Conservation (phyloP, 2,329 filamentous ascomycete genomes). For the Macrophomina pseudophaseolina region DNA sequence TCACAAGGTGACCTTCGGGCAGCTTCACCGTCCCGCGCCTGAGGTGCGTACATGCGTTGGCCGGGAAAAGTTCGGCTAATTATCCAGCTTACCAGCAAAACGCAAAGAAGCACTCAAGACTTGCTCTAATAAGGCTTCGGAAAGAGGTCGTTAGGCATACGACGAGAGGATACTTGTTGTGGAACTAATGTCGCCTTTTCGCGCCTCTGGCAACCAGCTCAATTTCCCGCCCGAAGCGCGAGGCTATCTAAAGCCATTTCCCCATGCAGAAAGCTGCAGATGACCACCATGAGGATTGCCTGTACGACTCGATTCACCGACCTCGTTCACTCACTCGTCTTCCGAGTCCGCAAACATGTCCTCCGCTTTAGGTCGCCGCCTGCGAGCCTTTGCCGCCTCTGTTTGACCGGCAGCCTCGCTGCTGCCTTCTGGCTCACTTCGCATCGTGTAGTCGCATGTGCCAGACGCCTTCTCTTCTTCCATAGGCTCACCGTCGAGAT, state of each 20-base stretch:
- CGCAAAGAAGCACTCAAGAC: no score
- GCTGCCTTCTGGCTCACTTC: background rate
- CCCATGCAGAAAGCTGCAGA: background rate
- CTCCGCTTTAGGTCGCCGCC: slow-evolving; percentile 43
- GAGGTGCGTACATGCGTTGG: slow-evolving; percentile 1
- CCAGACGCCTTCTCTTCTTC: slow-evolving; percentile 19
- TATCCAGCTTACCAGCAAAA: background rate
- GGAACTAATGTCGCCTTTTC: background rate
- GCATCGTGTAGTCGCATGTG: background rate
- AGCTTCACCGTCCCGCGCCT: slow-evolving; percentile 25
- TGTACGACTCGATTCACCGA: background rate
- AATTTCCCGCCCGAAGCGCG: background rate
- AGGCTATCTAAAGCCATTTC: background rate
- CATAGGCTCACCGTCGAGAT: slow-evolving; percentile 30
- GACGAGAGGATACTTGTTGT: background rate
- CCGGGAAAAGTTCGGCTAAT: background rate
- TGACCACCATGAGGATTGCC: background rate
- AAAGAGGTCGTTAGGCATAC: background rate
- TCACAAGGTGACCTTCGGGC: slow-evolving; percentile 22
- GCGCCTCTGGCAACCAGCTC: background rate
- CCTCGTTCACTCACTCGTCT: background rate
- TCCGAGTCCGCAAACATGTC: slow-evolving; percentile 45
- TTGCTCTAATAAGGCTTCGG: background rate
- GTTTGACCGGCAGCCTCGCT: slow-evolving; percentile 38
- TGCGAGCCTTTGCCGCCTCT: slow-evolving; percentile 41